Evolutionary conservation across 164 flowering plant species (phyloP).

Genomic region (Chimonanthus salicifolius): DNA sequence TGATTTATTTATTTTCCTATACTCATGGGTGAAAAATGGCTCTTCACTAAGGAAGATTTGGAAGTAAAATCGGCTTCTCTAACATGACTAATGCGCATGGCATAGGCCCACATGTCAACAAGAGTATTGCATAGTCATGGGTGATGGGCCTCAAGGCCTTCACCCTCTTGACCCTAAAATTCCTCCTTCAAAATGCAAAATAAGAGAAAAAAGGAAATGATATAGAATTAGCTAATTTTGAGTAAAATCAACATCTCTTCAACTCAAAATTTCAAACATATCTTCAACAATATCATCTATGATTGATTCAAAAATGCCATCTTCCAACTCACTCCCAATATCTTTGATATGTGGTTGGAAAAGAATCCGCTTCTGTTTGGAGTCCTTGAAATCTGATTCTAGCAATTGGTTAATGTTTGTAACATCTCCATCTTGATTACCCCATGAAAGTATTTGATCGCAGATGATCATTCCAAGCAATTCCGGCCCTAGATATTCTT

Average conservation of each 20-base stretch:
- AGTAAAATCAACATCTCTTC: slow-evolving; percentile 2
- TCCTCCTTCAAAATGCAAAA: too few species aligned
- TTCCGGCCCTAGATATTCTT: neutral
- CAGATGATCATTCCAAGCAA: slow-evolving; percentile 7
- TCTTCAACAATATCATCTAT: slow-evolving; percentile 10
- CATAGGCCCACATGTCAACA: too few species aligned
- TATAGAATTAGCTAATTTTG: neutral
- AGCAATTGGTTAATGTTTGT: slow-evolving; percentile 8
- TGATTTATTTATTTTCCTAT: too few species aligned
- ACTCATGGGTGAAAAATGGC: too few species aligned
- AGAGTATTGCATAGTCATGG: too few species aligned
- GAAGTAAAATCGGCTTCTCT: too few species aligned
- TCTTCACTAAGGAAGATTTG: too few species aligned
- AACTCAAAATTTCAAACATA: neutral
- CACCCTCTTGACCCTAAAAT: too few species aligned
- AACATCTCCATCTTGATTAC: neutral
- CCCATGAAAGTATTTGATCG: slow-evolving; percentile 11
- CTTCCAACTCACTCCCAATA: slow-evolving; percentile 11
- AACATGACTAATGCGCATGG: too few species aligned
- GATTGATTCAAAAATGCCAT: slow-evolving; percentile 11
- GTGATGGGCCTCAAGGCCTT: too few species aligned
- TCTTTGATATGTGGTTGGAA: slow-evolving; percentile 7
- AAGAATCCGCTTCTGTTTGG: slow-evolving; percentile 3
- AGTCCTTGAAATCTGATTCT: slow-evolving; percentile 1
- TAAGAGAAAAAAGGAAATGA: neutral